These are phyloP conservation scores for Tetracladium maxilliforme DNA, from an alignment of 2,329 filamentous ascomycete genomes.

Conservation along the genomic window DNA sequence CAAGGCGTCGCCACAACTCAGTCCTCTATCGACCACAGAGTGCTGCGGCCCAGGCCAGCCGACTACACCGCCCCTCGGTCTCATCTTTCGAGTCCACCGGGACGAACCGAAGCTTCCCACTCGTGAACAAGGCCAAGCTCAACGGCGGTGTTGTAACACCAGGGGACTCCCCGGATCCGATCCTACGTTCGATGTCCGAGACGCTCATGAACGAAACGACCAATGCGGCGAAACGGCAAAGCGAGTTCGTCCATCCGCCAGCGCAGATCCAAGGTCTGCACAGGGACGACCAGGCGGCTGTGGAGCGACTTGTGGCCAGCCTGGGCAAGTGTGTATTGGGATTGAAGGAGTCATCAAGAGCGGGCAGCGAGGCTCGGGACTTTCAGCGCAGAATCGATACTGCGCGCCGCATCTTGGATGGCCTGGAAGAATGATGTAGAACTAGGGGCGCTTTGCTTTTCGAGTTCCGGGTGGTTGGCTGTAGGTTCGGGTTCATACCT, in stretches of 20 bases:
- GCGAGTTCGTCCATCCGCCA: constrained; percentile 30
- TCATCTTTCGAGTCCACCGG: constrained; percentile 31
- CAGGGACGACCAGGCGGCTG: constrained; percentile 41
- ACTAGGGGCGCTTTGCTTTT: no score
- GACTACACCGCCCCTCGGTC: constrained; percentile 38
- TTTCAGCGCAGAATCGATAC: constrained; percentile 61
- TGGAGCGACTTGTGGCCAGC: constrained; percentile 43
- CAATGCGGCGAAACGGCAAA: constrained; percentile 17
- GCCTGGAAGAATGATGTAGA: constrained; percentile 42
- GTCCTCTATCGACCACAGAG: no score
- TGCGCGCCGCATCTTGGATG: constrained; percentile 60
- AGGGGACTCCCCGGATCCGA: no score
- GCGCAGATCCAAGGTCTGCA: no score
- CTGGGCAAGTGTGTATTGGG: constrained; percentile 45
- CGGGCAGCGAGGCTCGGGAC: constrained; percentile 43
- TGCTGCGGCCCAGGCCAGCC: no score
- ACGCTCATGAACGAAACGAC: no score
- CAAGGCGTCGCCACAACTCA: no score
- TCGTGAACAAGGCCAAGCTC: constrained; percentile 34
- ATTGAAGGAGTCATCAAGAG: constrained; percentile 35
- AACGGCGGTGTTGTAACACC: no score
- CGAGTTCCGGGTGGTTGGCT: no score
- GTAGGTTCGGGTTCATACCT: no score
- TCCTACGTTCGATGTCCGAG: no score
- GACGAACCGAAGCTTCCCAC: constrained; percentile 46